Evolutionary conservation across 768 basidiomycete genomes (phyloP).

Genomic region (Tricholoma bakamatsutake): DNA sequence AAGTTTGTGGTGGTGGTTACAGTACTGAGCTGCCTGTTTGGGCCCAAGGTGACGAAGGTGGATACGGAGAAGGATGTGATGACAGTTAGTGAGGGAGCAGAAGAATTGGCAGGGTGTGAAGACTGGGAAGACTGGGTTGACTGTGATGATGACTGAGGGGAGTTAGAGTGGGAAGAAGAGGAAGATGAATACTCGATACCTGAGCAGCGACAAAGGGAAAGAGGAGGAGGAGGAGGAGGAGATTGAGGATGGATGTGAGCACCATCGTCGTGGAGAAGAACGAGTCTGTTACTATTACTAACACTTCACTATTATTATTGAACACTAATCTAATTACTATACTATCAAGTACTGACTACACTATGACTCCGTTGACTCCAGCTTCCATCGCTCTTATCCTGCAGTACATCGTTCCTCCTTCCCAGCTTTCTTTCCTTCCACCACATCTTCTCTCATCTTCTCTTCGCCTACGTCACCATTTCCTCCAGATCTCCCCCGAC

Average conservation of each 20-base stretch:
- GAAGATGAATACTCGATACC: constrained; percentile 17
- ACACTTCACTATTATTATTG: too few species aligned
- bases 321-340: too few species aligned
- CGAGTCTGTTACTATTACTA: too few species aligned
- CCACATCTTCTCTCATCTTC: constrained; percentile 53
- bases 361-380: constrained; percentile 2
- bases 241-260: constrained; percentile 25
- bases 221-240: constrained; percentile 35
- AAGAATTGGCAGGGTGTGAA: constrained; percentile 7
- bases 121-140: not conserved
- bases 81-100: constrained; percentile 25
- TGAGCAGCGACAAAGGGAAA: constrained; percentile 40
- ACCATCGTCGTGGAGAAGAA: constrained; percentile 18
- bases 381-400: constrained; percentile 43
- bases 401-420: constrained; percentile 50
- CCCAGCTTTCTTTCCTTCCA: constrained; percentile 48
- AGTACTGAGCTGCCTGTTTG: constrained; percentile 37
- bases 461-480: constrained; percentile 59
- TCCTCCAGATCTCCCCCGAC: constrained; percentile 49
- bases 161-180: not conserved
- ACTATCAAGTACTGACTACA: too few species aligned
- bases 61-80: constrained; percentile 36
- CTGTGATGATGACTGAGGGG: not conserved
- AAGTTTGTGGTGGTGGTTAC: constrained; percentile 42
- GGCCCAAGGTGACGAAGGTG: constrained; percentile 29